These are phyloP conservation scores for Hemileccinum rubropunctum DNA, from an alignment of 768 basidiomycete species.

Conservation along the genomic window DNA sequence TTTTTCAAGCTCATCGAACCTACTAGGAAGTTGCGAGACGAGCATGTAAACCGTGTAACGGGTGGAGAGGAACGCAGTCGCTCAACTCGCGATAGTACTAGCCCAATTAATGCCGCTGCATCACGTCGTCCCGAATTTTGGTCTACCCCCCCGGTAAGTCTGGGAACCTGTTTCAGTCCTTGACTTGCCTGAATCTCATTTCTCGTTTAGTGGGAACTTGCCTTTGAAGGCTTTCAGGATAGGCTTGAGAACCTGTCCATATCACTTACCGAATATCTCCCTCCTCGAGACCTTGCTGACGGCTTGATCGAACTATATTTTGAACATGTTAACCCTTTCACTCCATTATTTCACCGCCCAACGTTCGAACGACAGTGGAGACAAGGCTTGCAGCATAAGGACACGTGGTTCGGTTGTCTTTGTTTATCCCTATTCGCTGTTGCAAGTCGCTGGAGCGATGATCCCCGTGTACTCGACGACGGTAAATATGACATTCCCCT, in stretches of 20 bases:
- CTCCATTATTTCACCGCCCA: constrained; percentile 69
- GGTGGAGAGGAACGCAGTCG: constrained; percentile 14
- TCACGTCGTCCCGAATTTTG: constrained; percentile 51
- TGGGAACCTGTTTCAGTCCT: background rate
- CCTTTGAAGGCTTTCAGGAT: constrained; percentile 46
- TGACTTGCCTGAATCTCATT: background rate
- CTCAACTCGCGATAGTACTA: constrained; percentile 18
- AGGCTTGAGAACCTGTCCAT: constrained; percentile 26
- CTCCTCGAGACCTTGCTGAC: constrained; percentile 57
- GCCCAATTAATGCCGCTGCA: constrained; percentile 20
- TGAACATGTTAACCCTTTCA: constrained; percentile 49
- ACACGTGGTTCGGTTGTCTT: constrained; percentile 59
- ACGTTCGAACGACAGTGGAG: constrained; percentile 65
- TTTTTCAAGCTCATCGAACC: constrained; percentile 52
- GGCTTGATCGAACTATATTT: constrained; percentile 71
- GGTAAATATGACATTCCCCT: constrained; percentile 20
- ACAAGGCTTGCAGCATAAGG: constrained; percentile 49
- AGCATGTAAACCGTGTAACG: constrained; percentile 42
- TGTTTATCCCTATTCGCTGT: constrained; percentile 68
- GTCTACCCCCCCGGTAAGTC: constrained; percentile 53
- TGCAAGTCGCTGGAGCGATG: constrained; percentile 63
- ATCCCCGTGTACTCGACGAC: constrained; percentile 53
- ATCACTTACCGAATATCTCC: constrained; percentile 48
- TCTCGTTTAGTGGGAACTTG: constrained; percentile 53
- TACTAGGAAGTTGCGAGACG: constrained; percentile 50